Evolutionary conservation across 129 eudicot genomes (phyloP).

Genomic region (Helianthus tuberosus): DNA sequence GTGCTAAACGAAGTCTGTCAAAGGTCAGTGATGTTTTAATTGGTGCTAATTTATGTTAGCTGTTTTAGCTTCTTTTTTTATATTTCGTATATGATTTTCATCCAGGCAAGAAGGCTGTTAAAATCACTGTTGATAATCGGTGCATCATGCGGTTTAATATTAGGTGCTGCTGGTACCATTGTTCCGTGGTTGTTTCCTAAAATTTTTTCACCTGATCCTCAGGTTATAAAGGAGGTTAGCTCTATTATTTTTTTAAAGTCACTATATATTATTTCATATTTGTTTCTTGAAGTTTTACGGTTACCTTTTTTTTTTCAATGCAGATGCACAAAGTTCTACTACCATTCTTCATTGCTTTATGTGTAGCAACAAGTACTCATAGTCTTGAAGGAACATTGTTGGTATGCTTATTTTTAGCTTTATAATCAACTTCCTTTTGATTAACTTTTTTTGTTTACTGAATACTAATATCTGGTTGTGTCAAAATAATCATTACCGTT

Average conservation of each 20-base stretch:
- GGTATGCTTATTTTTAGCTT: conserved; percentile 55
- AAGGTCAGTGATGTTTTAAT: conserved; percentile 39
- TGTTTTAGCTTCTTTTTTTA: neutral
- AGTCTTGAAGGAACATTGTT: conserved; percentile 92
- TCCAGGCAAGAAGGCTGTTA: conserved; percentile 73
- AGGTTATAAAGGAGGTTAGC: conserved; percentile 67
- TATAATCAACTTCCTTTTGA: neutral
- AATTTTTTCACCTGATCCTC: conserved; percentile 78
- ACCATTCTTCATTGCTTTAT: conserved; percentile 79
- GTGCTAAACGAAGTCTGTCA: conserved; percentile 67
- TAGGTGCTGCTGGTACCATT: conserved; percentile 70
- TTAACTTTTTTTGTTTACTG: neutral
- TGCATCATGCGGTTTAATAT: conserved; percentile 58
- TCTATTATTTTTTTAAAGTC: neutral
- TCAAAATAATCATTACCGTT: neutral
- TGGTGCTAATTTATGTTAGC: too few relatives aligned
- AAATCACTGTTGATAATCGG: conserved; percentile 91
- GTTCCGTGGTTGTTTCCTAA: conserved; percentile 82
- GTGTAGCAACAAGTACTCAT: conserved; percentile 76
- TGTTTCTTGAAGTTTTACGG: conserved; percentile 14
- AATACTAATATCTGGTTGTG: neutral
- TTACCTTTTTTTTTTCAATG: conserved; percentile 21
- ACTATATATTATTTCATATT: neutral
- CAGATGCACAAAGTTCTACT: conserved; percentile 95
- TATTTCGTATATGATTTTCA: neutral